Evolutionary conservation across 306 rosid genomes (phyloP), one percentile per base, ranked within the genome.

Genomic region (Sindora glabra): DNA sequence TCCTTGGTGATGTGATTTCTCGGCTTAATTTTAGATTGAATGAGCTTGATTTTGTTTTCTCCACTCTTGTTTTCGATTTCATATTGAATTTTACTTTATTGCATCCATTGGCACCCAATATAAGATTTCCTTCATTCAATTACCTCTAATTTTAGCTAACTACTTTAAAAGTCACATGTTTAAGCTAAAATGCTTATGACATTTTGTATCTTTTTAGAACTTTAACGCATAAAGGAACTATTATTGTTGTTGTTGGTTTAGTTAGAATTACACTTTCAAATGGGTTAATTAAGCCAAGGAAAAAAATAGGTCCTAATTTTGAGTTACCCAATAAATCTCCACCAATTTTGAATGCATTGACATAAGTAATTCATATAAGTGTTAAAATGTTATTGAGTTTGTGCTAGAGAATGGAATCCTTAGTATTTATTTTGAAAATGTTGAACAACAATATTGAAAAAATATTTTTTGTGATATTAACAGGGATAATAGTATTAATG

Each of bases 1-100:
- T 94, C 37, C 73, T 86, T 8, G 99, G 99, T 6, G 99, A 94
- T 76, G 89, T 94, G 97, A 90, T 97, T 23, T 76, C 99, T 6
- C 86, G 99, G 12, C 99, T 97, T 16, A 89, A 94, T 60, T 94
- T 94, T 48, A 97, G 99, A 23, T 85, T 94, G 62, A 89, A 94
- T 63, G 99, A 94, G 69, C 95, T 94, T 5, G 99, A 94, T 40
- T 89, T 94, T 56, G 99, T 94, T 10, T 94, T 94, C 82, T 89
- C 97, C 11, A 94, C 99, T 3, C 88, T 94, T 14, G 99, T 94
- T 0, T 97, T 94, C 17, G 99, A 97, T 7, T 88, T 84, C n/a
- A 94, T 94, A 18, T 69, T 94, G 25, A 94, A 94, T 59, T 94
- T 94, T 79, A 82, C 89, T 1, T 84, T 94, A 56, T 89, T 94